A percentile compares a stretch with the other conserved stretches of the same genome.
Evolutionary conservation across 495 filamentous ascomycete species (phyloP).

Genomic region (Staphylotrichum longicolle): DNA sequence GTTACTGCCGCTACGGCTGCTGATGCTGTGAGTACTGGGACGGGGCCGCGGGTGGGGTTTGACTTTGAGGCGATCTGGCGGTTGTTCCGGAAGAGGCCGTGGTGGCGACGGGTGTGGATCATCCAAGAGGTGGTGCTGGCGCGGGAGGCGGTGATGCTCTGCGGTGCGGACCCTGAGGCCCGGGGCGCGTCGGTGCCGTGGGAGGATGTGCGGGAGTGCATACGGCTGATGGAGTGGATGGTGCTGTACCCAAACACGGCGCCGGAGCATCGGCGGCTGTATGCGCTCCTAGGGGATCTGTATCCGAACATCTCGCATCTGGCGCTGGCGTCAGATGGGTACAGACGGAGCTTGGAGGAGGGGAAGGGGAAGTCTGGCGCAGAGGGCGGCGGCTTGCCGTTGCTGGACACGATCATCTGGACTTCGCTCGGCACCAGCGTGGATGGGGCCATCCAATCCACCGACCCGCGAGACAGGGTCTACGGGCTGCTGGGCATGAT

Average conservation of each 20-base stretch:
- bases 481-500: slow-evolving; percentile 27
- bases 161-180: not conserved
- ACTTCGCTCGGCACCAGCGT: not conserved
- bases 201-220: slow-evolving; percentile 16
- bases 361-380: not conserved
- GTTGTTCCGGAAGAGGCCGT: slow-evolving; percentile 6
- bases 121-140: slow-evolving; percentile 24
- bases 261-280: slow-evolving; percentile 7
- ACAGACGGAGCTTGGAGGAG: not conserved
- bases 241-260: slow-evolving; percentile 9
- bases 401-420: slow-evolving; percentile 14
- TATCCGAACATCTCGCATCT: slow-evolving; percentile 13
- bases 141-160: slow-evolving; percentile 9
- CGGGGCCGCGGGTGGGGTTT: not conserved
- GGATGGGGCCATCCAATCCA: slow-evolving; percentile 17
- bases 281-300: slow-evolving; percentile 14
- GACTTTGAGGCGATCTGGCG: slow-evolving; percentile 12
- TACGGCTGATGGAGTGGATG: slow-evolving; percentile 18
- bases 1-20: not conserved
- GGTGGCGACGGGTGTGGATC: slow-evolving; percentile 22
- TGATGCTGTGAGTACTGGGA: not conserved
- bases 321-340: not conserved
- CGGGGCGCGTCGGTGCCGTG: not conserved
- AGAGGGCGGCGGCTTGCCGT: slow-evolving; percentile 4
- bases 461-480: slow-evolving; percentile 25